Percentiles rank a stretch among this genome's conserved stretches.
phyloP scores from a whole-genome alignment of 352 stramenopile genomes.

The Phytophthora megakarya region DNA sequence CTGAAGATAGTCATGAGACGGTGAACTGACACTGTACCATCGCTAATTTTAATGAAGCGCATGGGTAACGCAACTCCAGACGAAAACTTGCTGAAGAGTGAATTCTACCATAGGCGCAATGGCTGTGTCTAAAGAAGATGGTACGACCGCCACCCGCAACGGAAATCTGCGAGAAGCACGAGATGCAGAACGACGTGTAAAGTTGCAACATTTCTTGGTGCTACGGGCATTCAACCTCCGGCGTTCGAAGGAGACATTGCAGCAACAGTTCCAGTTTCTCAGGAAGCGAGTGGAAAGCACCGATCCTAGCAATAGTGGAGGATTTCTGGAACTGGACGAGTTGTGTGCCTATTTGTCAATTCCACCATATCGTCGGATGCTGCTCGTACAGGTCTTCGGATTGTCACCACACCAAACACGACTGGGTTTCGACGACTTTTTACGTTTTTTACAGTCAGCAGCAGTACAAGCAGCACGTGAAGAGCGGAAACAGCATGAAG shows the following conservation, averaged over 20 bases:
- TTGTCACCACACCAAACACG: slow-evolving; percentile 40
- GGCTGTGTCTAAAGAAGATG: slow-evolving; percentile 12
- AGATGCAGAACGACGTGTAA: slow-evolving; percentile 46
- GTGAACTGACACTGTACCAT: background rate
- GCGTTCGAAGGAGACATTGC: slow-evolving; percentile 56
- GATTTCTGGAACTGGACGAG: slow-evolving; percentile 58
- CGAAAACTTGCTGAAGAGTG: background rate
- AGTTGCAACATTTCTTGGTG: slow-evolving; percentile 82
- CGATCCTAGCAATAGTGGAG: slow-evolving; percentile 7
- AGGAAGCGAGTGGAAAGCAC: slow-evolving; percentile 31
- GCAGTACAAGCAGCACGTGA: slow-evolving; percentile 51
- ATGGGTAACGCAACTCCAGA: background rate
- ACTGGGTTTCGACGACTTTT: slow-evolving; percentile 61
- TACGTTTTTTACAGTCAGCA: slow-evolving; percentile 70
- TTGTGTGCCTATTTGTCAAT: slow-evolving; percentile 79
- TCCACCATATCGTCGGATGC: slow-evolving; percentile 59
- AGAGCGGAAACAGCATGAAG: slow-evolving; percentile 39
- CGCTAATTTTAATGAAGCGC: slow-evolving; percentile 29
- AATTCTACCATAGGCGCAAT: background rate
- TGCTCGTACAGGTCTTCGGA: slow-evolving; percentile 61
- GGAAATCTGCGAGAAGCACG: slow-evolving; percentile 20
- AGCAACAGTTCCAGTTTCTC: slow-evolving; percentile 70
- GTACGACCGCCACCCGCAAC: background rate
- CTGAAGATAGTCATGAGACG: slow-evolving; percentile 16
- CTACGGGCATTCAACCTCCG: slow-evolving; percentile 86